Evolutionary conservation across 2,329 filamentous ascomycete species (phyloP).

Genomic region (Fusarium sp.): DNA sequence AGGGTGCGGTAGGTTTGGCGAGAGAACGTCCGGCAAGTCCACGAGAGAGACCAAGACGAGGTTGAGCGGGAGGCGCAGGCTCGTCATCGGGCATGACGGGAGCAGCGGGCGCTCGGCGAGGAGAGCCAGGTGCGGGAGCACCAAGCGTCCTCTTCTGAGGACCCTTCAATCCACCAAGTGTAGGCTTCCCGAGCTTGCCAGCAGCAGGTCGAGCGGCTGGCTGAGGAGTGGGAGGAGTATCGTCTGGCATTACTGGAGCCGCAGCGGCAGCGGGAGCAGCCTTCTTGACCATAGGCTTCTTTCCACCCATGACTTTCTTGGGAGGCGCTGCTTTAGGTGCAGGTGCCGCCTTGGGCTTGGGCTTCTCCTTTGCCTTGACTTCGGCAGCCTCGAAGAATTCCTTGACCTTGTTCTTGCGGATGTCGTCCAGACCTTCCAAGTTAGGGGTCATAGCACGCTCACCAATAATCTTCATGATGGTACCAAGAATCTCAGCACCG

Average conservation of each 20-base stretch:
- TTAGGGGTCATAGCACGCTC: conserved; percentile 95
- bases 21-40: conserved; percentile 88
- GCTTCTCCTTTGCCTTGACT: conserved; percentile 69
- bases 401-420: conserved; percentile 93
- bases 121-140: conserved; percentile 62
- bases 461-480: conserved; percentile 97
- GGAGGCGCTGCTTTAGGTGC: conserved; percentile 61
- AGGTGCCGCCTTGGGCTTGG: conserved; percentile 75
- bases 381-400: conserved; percentile 78
- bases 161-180: conserved; percentile 65
- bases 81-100: conserved; percentile 66
- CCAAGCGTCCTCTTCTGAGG: conserved; percentile 64
- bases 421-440: conserved; percentile 92
- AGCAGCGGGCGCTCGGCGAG: conserved; percentile 58
- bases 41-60: conserved; percentile 73
- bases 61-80: conserved; percentile 64
- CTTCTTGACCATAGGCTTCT: conserved; percentile 56
- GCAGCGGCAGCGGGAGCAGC: conserved; percentile 44
- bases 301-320: conserved; percentile 57
- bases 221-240: conserved; percentile 65
- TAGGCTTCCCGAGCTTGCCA: conserved; percentile 64
- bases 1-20: conserved; percentile 71
- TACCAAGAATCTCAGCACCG: conserved; percentile 90
- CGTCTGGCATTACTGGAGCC: conserved; percentile 54
- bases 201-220: conserved; percentile 60